Conservation (phyloP, 208 protist genomes). For the Porcisia hertigi region DNA sequence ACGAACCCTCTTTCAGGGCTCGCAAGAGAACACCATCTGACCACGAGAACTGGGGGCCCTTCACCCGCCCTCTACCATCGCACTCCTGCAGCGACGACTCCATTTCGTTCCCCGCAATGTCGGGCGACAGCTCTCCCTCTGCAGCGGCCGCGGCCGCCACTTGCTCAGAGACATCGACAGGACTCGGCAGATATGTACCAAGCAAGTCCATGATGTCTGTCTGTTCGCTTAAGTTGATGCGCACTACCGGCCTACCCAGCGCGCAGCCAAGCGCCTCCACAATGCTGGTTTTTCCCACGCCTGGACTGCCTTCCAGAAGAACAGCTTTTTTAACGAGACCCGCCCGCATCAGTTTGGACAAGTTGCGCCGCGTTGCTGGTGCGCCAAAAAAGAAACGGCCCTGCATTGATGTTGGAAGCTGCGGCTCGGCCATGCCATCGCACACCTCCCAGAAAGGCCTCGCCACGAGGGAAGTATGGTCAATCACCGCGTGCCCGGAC, state of each 20-base stretch:
- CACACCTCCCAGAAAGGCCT: constrained; percentile 77
- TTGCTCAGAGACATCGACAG: constrained; percentile 12
- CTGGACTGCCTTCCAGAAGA: constrained; percentile 97
- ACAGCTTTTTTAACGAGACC: constrained; percentile 95
- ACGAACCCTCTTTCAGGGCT: constrained; percentile 95
- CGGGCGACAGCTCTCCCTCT: constrained; percentile 12
- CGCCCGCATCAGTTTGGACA: constrained; percentile 95
- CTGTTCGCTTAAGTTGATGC: constrained; percentile 99
- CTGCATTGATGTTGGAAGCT: constrained; percentile 66
- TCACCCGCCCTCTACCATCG: constrained; percentile 4
- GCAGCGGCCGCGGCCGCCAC: constrained; percentile 41
- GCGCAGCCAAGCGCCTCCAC: constrained; percentile 95
- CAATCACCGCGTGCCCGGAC: constrained; percentile 15
- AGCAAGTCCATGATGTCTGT: constrained; percentile 99
- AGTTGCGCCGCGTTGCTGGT: constrained; percentile 96
- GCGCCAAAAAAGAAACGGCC: constrained; percentile 93
- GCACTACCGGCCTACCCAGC: constrained; percentile 91
- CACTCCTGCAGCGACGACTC: constrained; percentile 50
- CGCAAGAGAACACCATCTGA: constrained; percentile 98
- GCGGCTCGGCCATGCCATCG: constrained; percentile 74
- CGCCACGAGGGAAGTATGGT: constrained; percentile 33
- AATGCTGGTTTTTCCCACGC: constrained; percentile 99
- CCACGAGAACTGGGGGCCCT: constrained; percentile 95
- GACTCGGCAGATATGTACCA: constrained; percentile 85
- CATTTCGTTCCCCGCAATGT: constrained; percentile 41